phyloP scores from a whole-genome alignment of 1,139 yeast species.

The Ogataea hybrid region DNA sequence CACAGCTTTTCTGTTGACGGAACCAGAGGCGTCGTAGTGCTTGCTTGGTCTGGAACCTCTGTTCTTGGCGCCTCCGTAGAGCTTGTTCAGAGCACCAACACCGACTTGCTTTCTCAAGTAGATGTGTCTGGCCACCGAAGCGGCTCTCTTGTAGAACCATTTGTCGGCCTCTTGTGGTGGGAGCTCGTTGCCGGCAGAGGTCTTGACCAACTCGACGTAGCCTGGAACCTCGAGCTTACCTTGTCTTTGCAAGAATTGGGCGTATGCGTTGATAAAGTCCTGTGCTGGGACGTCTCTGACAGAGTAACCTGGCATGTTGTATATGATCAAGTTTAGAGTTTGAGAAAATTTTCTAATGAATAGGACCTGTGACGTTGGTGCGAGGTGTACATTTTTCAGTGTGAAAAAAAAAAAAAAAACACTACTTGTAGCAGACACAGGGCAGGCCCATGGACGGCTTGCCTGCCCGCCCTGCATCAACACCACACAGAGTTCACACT shows the following conservation, averaged over 20 bases:
- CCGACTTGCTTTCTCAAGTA: slow-evolving; percentile 99
- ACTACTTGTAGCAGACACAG: too few relatives aligned
- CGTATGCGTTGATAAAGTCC: slow-evolving; percentile 99
- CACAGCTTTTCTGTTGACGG: slow-evolving; percentile 97
- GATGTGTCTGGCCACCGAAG: slow-evolving; percentile 99
- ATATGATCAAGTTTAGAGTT: slow-evolving; percentile 10
- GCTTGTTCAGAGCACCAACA: slow-evolving; percentile 98
- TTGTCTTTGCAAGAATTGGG: slow-evolving; percentile 99
- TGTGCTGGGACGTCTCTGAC: slow-evolving; percentile 99
- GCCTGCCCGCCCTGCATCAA: too few relatives aligned
- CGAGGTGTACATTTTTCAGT: slow-evolving; percentile 12
- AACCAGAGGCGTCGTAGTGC: slow-evolving; percentile 99
- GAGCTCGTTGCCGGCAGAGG: slow-evolving; percentile 98
- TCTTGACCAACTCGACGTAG: slow-evolving; percentile 99
- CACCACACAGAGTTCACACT: too few relatives aligned
- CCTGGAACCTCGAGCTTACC: slow-evolving; percentile 99
- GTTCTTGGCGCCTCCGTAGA: slow-evolving; percentile 99
- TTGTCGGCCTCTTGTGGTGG: slow-evolving; percentile 99
- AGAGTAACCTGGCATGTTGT: slow-evolving; percentile 96
- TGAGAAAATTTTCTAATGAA: slow-evolving; percentile 15
- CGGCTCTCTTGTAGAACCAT: slow-evolving; percentile 99
- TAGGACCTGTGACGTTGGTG: slow-evolving; percentile 7
- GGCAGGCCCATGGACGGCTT: too few relatives aligned
- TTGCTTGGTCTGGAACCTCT: slow-evolving; percentile 99
- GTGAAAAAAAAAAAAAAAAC: not conserved